A percentile compares a stretch with the other conserved stretches of the same genome.
phyloP scores from a whole-genome alignment of 2,329 filamentous ascomycete species.

The Tolypocladium album region DNA sequence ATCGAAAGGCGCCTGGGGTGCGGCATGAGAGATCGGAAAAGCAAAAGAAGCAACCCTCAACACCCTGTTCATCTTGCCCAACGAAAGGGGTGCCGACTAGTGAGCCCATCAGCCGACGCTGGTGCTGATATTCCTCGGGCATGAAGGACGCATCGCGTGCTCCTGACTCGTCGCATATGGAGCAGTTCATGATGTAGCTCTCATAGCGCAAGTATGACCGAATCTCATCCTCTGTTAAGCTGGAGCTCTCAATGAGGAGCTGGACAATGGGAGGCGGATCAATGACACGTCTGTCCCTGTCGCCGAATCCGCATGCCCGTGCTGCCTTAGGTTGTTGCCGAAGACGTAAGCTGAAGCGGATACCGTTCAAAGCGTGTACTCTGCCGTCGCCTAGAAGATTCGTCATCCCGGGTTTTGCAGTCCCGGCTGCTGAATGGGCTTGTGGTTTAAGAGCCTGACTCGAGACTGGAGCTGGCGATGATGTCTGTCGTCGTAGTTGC shows the following conservation, averaged over 20 bases:
- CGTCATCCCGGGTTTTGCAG: conserved; percentile 9
- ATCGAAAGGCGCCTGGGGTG: conserved; percentile 63
- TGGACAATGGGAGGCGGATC: conserved; percentile 78
- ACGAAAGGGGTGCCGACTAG: conserved; percentile 68
- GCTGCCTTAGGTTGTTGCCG: conserved; percentile 72
- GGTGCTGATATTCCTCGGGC: conserved; percentile 61
- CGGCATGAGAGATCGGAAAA: conserved; percentile 75
- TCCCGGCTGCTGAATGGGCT: background rate
- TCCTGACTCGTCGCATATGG: conserved; percentile 60
- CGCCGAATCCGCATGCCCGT: conserved; percentile 72
- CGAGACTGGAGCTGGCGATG: background rate
- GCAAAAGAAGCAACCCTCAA: conserved; percentile 75
- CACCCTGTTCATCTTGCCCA: conserved; percentile 60
- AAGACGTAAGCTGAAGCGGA: conserved; percentile 31
- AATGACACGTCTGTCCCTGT: conserved; percentile 70
- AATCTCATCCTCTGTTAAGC: conserved; percentile 42
- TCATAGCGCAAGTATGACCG: conserved; percentile 43
- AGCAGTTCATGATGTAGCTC: conserved; percentile 65
- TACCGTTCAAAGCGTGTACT: conserved; percentile 8
- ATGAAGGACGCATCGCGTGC: conserved; percentile 58
- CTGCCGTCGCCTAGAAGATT: conserved; percentile 14
- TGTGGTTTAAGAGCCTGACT: background rate
- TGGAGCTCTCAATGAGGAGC: conserved; percentile 51
- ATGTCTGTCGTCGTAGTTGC: background rate
- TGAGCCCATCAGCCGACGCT: conserved; percentile 69